Percentiles rank a stretch among this genome's conserved stretches.
Evolutionary conservation across 2,329 filamentous ascomycete species (phyloP).

Genomic region (Emmonsiellopsis sp.): DNA sequence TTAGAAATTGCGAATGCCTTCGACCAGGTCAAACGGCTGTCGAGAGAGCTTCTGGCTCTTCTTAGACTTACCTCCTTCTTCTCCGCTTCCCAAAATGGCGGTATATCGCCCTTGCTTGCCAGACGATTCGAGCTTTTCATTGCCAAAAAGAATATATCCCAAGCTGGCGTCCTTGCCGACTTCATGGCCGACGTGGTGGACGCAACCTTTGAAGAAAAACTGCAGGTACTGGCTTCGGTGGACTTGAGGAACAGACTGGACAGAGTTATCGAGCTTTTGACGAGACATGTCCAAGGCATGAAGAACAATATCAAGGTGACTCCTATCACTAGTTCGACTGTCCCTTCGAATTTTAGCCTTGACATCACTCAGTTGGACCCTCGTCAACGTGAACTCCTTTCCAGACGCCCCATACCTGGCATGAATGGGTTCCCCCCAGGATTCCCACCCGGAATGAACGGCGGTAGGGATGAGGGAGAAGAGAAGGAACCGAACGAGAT

Average conservation of each 20-base stretch:
- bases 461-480: conserved; percentile 46
- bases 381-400: conserved; percentile 36
- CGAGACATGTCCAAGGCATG: conserved; percentile 71
- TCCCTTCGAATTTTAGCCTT: conserved; percentile 52
- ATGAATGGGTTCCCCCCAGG: conserved; percentile 25
- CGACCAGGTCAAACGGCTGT: conserved; percentile 70
- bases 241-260: conserved; percentile 70
- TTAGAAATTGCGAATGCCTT: conserved; percentile 63
- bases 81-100: conserved; percentile 53
- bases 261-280: conserved; percentile 73
- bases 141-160: conserved; percentile 65
- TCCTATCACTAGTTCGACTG: conserved; percentile 58
- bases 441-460: conserved; percentile 34
- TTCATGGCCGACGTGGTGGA: conserved; percentile 95
- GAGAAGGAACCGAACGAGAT: conserved; percentile 83
- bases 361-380: conserved; percentile 45
- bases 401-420: conserved; percentile 35
- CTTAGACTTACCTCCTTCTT: conserved; percentile 79
- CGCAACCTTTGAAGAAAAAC: conserved; percentile 79
- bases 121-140: conserved; percentile 83
- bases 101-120: conserved; percentile 74
- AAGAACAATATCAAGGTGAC: conserved; percentile 84
- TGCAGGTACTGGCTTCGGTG: conserved; percentile 73
- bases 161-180: conserved; percentile 80
- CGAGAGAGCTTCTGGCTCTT: conserved; percentile 75